Conservation (phyloP, 1,284 basidiomycete genomes). For the Irpex sp. region DNA sequence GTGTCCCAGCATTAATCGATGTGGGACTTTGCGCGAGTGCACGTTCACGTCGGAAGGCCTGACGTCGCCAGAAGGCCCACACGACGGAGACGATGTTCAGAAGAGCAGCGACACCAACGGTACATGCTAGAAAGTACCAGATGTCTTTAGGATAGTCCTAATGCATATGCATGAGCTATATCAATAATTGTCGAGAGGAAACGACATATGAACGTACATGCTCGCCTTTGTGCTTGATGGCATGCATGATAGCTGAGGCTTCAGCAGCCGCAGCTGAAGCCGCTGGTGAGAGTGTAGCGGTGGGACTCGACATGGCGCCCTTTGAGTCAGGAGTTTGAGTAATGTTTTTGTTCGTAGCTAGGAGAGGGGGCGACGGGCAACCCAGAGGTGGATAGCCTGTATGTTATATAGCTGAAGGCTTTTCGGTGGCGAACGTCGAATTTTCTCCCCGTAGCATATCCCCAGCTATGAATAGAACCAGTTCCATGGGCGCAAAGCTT, state of each 20-base stretch:
- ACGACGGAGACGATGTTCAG: conserved; percentile 19
- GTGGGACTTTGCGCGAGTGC: neutral
- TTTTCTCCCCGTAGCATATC: neutral
- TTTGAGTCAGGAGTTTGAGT: neutral
- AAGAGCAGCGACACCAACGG: conserved; percentile 18
- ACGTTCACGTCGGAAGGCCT: neutral
- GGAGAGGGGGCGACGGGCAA: neutral
- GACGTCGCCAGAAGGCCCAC: conserved; percentile 21
- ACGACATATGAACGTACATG: conserved; percentile 7
- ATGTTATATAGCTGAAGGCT: neutral
- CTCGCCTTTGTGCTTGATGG: conserved; percentile 6
- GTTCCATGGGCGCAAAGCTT: neutral
- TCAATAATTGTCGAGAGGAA: conserved; percentile 6
- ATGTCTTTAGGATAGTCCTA: conserved; percentile 23
- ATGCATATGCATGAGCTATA: neutral
- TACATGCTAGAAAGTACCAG: conserved; percentile 21
- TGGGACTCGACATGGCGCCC: neutral
- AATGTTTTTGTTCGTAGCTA: neutral
- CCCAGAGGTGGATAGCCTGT: neutral
- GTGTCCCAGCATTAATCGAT: neutral
- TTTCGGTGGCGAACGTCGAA: neutral
- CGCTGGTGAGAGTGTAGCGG: neutral
- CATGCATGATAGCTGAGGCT: conserved; percentile 3
- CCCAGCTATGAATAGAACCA: neutral
- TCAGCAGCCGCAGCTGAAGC: conserved; percentile 6